Conservation (phyloP, 108 stramenopile species). For the Nannochloropsis gaditana region DNA sequence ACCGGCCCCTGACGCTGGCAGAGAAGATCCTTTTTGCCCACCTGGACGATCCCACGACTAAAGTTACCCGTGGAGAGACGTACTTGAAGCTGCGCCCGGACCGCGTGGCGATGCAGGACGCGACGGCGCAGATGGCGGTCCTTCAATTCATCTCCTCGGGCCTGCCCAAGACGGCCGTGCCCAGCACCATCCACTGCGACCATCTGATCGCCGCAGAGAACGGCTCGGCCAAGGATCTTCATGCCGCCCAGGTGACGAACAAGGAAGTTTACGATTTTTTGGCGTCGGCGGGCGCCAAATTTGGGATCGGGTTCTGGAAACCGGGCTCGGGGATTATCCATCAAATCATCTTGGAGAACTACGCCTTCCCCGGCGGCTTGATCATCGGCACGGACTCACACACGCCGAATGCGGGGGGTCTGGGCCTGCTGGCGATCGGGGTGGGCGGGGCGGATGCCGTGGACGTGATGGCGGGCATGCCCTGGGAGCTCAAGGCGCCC, state of each 20-base stretch:
- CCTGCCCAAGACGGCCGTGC: constrained; percentile 51
- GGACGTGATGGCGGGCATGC: constrained; percentile 55
- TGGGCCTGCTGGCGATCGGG: constrained; percentile 53
- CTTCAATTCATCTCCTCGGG: constrained; percentile 57
- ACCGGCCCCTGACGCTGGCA: constrained; percentile 48
- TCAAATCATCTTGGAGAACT: constrained; percentile 57
- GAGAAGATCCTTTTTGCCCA: constrained; percentile 56
- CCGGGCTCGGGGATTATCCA: constrained; percentile 53
- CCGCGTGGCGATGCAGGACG: constrained; percentile 55
- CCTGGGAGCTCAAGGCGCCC: constrained; percentile 56
- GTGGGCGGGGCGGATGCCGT: constrained; percentile 55
- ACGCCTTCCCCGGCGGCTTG: constrained; percentile 54
- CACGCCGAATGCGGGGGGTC: constrained; percentile 54
- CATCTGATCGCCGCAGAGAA: constrained; percentile 55
- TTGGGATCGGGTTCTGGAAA: constrained; percentile 54
- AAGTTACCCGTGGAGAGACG: constrained; percentile 49
- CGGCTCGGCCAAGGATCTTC: constrained; percentile 42
- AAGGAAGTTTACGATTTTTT: constrained; percentile 51
- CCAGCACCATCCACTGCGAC: constrained; percentile 55
- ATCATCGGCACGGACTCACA: constrained; percentile 57
- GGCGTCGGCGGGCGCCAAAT: constrained; percentile 49
- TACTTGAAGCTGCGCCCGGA: constrained; percentile 55
- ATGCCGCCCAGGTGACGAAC: constrained; percentile 34
- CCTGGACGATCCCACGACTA: constrained; percentile 41
- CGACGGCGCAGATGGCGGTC: constrained; percentile 56